Conservation (phyloP, 2,329 filamentous ascomycete genomes). For the Chrysosporium queenslandicum region DNA sequence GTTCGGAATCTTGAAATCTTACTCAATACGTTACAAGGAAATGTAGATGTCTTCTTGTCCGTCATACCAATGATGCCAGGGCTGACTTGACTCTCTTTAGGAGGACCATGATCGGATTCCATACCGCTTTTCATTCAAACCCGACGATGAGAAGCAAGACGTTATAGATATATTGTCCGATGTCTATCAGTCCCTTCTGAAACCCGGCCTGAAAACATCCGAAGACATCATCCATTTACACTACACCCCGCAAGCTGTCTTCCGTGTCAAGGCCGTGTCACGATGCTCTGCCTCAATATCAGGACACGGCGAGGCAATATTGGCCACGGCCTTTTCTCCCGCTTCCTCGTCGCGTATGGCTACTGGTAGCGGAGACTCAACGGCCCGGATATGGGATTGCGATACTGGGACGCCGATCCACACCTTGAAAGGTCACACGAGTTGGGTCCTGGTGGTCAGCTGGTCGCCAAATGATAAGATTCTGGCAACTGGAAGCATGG, state of each 20-base stretch:
- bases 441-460: slow-evolving; percentile 78
- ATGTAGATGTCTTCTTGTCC: slow-evolving; percentile 42
- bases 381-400: slow-evolving; percentile 86
- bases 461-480: slow-evolving; percentile 76
- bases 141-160: slow-evolving; percentile 28
- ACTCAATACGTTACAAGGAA: slow-evolving; percentile 71
- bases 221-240: slow-evolving; percentile 55
- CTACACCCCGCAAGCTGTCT: slow-evolving; percentile 77
- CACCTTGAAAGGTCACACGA: slow-evolving; percentile 76
- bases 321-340: slow-evolving; percentile 78
- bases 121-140: slow-evolving; percentile 55
- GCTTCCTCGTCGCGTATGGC: slow-evolving; percentile 65
- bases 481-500: slow-evolving; percentile 84
- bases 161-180: slow-evolving; percentile 39
- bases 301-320: slow-evolving; percentile 84
- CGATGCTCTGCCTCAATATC: slow-evolving; percentile 79
- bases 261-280: slow-evolving; percentile 83
- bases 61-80: slow-evolving; percentile 17
- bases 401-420: slow-evolving; percentile 63
- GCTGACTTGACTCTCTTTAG: slow-evolving; percentile 21
- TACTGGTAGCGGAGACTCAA: slow-evolving; percentile 83
- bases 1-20: slow-evolving; percentile 84
- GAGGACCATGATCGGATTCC: slow-evolving; percentile 54
- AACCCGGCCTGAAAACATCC: slow-evolving; percentile 44
- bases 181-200: slow-evolving; percentile 44